phyloP scores from a whole-genome alignment of 2,329 filamentous ascomycete species.

The Aspergillus sclerotialis region DNA sequence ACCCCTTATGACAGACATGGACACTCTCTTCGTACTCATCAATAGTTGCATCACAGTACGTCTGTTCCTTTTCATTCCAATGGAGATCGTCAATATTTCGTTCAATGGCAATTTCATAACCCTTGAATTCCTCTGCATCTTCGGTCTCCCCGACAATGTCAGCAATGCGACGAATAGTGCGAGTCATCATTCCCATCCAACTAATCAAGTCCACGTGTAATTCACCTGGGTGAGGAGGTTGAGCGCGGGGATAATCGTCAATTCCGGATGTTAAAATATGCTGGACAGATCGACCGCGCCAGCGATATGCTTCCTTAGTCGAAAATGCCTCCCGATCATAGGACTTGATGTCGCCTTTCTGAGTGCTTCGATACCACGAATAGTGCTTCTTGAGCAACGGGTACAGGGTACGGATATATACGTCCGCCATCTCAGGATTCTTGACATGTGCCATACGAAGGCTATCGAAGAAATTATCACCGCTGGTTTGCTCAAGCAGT shows the following conservation, averaged over 20 bases:
- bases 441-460: conserved; percentile 60
- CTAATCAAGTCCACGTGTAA: conserved; percentile 90
- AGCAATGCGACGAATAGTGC: conserved; percentile 75
- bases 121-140: conserved; percentile 65
- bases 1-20: conserved; percentile 93
- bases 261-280: conserved; percentile 91
- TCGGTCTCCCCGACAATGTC: conserved; percentile 66
- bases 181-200: conserved; percentile 96
- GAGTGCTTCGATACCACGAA: conserved; percentile 90
- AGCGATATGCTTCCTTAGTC: conserved; percentile 86
- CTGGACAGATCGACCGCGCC: conserved; percentile 79
- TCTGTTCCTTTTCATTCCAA: conserved; percentile 73
- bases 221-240: conserved; percentile 92
- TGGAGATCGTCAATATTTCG: conserved; percentile 88
- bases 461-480: conserved; percentile 33
- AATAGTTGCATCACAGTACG: conserved; percentile 91
- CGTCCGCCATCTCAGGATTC: conserved; percentile 59
- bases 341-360: conserved; percentile 79
- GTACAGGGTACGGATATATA: conserved; percentile 71
- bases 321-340: conserved; percentile 89
- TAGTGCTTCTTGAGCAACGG: conserved; percentile 84
- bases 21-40: conserved; percentile 88
- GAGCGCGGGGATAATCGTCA: conserved; percentile 90
- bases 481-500: conserved; percentile 16
- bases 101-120: conserved; percentile 68